Base-by-base conservation (phyloP, 2,329 filamentous ascomycete species). In the Cercospora brassicicola region DNA sequence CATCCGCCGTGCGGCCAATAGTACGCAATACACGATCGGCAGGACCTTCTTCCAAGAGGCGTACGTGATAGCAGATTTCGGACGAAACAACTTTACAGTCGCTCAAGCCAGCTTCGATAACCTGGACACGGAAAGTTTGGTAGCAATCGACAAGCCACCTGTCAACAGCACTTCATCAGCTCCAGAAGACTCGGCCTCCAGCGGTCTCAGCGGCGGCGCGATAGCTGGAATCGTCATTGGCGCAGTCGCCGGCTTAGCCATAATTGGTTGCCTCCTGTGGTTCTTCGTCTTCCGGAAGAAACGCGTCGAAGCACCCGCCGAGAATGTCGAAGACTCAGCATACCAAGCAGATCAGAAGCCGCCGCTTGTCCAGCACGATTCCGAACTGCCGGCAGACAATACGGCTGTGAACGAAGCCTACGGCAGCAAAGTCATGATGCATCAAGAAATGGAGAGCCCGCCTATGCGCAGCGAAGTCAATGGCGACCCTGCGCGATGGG, bases 141-240 rank as follows among this genome's bases (percentile, higher is more conserved):
- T 68, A 6, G 62, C 63, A 4, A 66, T 65, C 18, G 28, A 53
- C 61, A 48, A 30, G 18, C 61, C 61, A n/a, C 61, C 61, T 28
- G 48, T 4, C 7, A 55, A 53, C n/a, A 53, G 28, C 28, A 31
- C 42, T 13, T 51, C 45, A 20, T 20, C 18, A 20, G 18, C 18
- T 20, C 18, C 18, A 23, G 30, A 31, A 4, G 28, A 30, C 77
- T 6, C 67, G 65, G 10, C 59, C 51, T 39, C 55, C 31, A 76
- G 78, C 39, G 85, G 86, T 23, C 82, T 98, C 5, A 91, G 91
- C 10, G 91, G 91, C n/a, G 94, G 94, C 67, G 88, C 90, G 15
- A 96, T 98, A 80, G 95, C 94, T 1, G 95, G 94, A 0, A 91
- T 96, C 72, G 93, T 94, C 1, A 84, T 98, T 74, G 95, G 95